Evolutionary conservation across 2,329 filamentous ascomycete genomes (phyloP), one percentile per base, ranked within the genome.

Genomic region (Paraconiothyrium sp.): DNA sequence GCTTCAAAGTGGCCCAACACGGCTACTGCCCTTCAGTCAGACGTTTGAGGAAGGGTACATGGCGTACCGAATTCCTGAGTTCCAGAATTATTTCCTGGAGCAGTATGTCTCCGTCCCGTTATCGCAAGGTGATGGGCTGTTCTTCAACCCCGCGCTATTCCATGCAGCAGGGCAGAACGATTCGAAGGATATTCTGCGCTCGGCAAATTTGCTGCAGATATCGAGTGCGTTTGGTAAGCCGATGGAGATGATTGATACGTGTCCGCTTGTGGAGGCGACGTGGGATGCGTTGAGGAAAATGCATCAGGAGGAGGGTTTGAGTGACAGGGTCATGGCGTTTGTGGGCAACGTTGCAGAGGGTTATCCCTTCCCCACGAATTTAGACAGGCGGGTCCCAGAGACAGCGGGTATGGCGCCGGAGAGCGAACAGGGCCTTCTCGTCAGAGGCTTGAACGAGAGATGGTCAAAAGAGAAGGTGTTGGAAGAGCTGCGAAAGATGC

Each of bases 141-240:
- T 89, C 72, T 90, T 90, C 76, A 89, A 87, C 59, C 88, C 88
- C 0, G 87, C 85, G 1, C 75, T 90, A 0, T 86, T 89, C 63
- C 88, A 90, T 70, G 88, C 87, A 1, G 88, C 88, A 0, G 88
- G 88, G 0, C 82, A 84, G 64, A 90, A 90, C 67, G 79, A 78
- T 7, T 80, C 78, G 1, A 70, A 72, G 9, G 79, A 80, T 20
- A 77, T 89, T 27, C 73, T 85, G 24, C 82, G 50, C 20, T 24
- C 24, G 35, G 35, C 50, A 22, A 54, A 54, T 43, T 6, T 54
- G 20, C 78, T 2, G 71, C 72, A 11, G 79, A 81, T 24, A 77
- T 89, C 30, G 73, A 54, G 50, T 85, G 27, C 81, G 0, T 87
- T 90, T 68, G 88, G 87, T 0, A 89, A 88, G 69, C 80, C 87